phyloP scores from a whole-genome alignment of 179 eudicot genomes.

The Patellifolia procumbens region DNA sequence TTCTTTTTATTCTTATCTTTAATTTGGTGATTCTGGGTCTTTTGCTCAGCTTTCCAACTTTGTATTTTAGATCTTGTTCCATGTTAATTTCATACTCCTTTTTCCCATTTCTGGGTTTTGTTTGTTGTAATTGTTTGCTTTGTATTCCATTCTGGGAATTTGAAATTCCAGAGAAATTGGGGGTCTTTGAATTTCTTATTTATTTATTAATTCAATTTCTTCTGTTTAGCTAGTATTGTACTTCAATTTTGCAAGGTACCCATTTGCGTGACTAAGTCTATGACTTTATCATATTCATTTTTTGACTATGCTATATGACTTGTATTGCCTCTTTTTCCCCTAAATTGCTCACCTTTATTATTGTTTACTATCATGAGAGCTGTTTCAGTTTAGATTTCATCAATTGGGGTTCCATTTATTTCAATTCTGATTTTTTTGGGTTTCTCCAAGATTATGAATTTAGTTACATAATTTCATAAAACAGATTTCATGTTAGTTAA shows the following conservation, averaged over 20 bases:
- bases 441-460: background rate
- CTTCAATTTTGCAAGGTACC: slow-evolving; percentile 11
- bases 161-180: background rate
- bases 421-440: background rate
- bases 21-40: background rate
- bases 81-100: background rate
- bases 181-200: background rate
- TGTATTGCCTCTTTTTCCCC: background rate
- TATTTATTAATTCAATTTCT: background rate
- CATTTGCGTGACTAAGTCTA: background rate
- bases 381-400: background rate
- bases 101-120: too few species aligned
- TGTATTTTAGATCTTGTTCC: slow-evolving; percentile 23
- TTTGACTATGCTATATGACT: slow-evolving; percentile 1
- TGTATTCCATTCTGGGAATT: slow-evolving; percentile 17
- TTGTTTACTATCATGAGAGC: background rate
- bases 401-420: background rate
- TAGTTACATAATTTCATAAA: background rate
- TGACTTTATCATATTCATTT: background rate
- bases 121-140: slow-evolving; percentile 6
- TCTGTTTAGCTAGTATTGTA: slow-evolving; percentile 11
- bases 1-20: background rate
- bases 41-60: slow-evolving; percentile 4
- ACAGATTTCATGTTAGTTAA: too few species aligned
- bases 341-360: slow-evolving; percentile 4